Evolutionary conservation across 1,139 yeast species (phyloP), one percentile per base, ranked within the genome.

Genomic region (Pneumocystis carinii): DNA sequence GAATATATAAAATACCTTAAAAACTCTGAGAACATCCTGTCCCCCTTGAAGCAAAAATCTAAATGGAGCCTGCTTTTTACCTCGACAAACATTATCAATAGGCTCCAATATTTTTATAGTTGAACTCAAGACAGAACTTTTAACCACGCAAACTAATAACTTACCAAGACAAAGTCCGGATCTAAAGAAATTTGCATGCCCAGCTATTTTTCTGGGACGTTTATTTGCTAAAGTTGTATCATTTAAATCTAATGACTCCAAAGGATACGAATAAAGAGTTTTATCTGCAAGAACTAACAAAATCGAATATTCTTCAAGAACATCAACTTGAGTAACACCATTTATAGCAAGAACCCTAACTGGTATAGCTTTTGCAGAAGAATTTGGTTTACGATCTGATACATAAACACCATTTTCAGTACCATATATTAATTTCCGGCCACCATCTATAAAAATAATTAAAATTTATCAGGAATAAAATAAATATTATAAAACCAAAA

Each of bases 121-220:
- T 69, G 90, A 90, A 12, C 85, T 79, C 63, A 85, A 77, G 14
- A 84, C 81, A 29, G 86, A 83, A 37, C 88, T 83, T 72, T 86
- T 87, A 38, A 95, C 96, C 0, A 96, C 95, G 72, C 95, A 90
- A 56, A 92, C 90, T 64, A 92, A 77, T 74, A 90, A 83, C 67
- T 86, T 82, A 41, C 97, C 96, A 67, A 87, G 85, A 73, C 96
- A 90, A 63, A 90, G 86, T 60, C 97, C 98, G 65, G 89, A 89
- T 70, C 89, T 86, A 80, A 92, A 92, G 72, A 90, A 90, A 38
- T 86, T 83, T 59, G 89, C 90, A 74, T 90, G 97, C 24, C 84
- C 82, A 76, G 89, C 84, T 57, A 92, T 79, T 72, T 87, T 86
- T 72, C 86, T 87, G 17, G 90, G 88, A 61, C 86, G 79, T 67